A percentile compares a stretch with the other conserved stretches of the same genome.
These are phyloP conservation scores for Chaetoceros muelleri DNA, from an alignment of 108 stramenopile species.

Conservation along the genomic window DNA sequence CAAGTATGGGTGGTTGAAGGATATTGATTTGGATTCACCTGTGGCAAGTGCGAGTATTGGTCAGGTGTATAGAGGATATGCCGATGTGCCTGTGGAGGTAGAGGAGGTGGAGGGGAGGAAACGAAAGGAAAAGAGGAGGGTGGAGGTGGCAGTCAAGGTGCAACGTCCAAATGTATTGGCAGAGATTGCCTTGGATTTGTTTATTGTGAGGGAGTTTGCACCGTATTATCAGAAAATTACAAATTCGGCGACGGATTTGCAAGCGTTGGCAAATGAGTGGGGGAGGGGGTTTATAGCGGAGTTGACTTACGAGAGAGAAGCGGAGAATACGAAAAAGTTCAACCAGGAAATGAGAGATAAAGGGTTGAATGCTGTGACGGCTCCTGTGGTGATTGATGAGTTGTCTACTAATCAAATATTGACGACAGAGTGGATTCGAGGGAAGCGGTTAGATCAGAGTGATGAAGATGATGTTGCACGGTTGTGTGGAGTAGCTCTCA, in stretches of 20 bases:
- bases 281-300: slow-evolving; percentile 77
- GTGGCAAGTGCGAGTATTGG: slow-evolving; percentile 86
- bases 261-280: slow-evolving; percentile 66
- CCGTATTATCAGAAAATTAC: slow-evolving; percentile 34
- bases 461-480: slow-evolving; percentile 34
- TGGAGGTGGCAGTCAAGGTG: slow-evolving; percentile 73
- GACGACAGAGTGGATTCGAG: slow-evolving; percentile 78
- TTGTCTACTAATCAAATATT: slow-evolving; percentile 45
- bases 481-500: slow-evolving; percentile 60
- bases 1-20: background rate
- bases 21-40: slow-evolving; percentile 32
- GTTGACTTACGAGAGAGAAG: slow-evolving; percentile 72
- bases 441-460: slow-evolving; percentile 40
- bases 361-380: slow-evolving; percentile 39
- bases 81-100: slow-evolving; percentile 15
- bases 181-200: slow-evolving; percentile 67
- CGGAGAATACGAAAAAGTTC: slow-evolving; percentile 42
- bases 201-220: slow-evolving; percentile 49
- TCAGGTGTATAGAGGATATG: slow-evolving; percentile 72
- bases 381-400: slow-evolving; percentile 44
- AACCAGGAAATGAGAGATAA: slow-evolving; percentile 36
- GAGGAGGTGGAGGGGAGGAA: slow-evolving; percentile 13
- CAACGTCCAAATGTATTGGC: slow-evolving; percentile 72
- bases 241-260: slow-evolving; percentile 33
- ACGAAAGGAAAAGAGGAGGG: slow-evolving; percentile 3